Evolutionary conservation across 768 basidiomycete species (phyloP).

Genomic region (Suillus clintonianus): DNA sequence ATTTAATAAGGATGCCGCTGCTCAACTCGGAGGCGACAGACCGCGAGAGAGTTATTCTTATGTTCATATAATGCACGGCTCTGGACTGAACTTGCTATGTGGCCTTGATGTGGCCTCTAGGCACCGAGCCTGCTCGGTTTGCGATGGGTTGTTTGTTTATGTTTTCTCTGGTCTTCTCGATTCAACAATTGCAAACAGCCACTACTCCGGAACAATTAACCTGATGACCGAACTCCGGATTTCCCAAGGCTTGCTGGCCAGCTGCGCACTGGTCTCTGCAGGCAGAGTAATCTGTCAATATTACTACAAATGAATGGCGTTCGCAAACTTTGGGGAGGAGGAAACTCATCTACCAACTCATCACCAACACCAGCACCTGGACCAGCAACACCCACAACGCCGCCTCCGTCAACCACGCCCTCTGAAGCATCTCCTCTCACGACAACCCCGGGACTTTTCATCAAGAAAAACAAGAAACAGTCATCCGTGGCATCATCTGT

Average conservation of each 20-base stretch:
- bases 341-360: slow-evolving; percentile 31
- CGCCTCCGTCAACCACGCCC: slow-evolving; percentile 14
- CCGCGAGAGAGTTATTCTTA: too few relatives aligned
- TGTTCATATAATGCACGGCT: too few relatives aligned
- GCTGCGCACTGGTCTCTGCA: not conserved
- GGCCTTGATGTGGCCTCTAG: too few relatives aligned
- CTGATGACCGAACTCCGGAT: not conserved
- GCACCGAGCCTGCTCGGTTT: not conserved
- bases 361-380: slow-evolving; percentile 25
- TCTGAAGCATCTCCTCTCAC: slow-evolving; percentile 15
- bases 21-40: too few relatives aligned
- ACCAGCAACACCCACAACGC: slow-evolving; percentile 15
- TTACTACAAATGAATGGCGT: slow-evolving; percentile 54
- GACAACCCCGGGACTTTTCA: slow-evolving; percentile 38
- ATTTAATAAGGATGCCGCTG: too few relatives aligned
- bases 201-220: not conserved
- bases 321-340: slow-evolving; percentile 60
- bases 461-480: slow-evolving; percentile 55
- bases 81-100: too few relatives aligned
- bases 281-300: slow-evolving; percentile 31
- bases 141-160: not conserved
- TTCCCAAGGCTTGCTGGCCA: slow-evolving; percentile 2
- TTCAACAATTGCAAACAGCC: slow-evolving; percentile 1
- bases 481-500: slow-evolving; percentile 20
- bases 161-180: not conserved